Base-by-base conservation (phyloP, 2,329 filamentous ascomycete genomes). In the Botrytis squamosa region DNA sequence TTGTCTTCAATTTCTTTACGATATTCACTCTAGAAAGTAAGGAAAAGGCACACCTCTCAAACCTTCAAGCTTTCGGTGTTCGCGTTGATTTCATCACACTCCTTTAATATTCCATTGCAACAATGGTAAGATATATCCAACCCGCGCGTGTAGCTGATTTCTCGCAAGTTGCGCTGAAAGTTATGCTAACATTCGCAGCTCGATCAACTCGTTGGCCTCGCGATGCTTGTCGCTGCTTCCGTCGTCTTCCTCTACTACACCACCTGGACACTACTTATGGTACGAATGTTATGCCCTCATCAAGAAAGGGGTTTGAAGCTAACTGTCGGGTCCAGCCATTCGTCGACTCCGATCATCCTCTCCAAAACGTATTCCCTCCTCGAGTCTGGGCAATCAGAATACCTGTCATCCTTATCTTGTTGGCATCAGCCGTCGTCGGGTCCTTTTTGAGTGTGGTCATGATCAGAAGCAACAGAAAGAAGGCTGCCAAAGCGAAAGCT, bases 321-420 rank as follows among this genome's bases (percentile, higher is more conserved):
- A 67, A 66, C 42, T 69, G 64, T 59, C 64, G 25, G 25, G n/a
- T 40, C 18, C 44, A 99, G 96, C 96, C 96, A 82, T 99, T 99
- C 84, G 96, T 99, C 84, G 96, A 99, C 84, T 89, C 92, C 74
- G 93, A 94, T 82, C 96, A 99, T 84, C 91, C 94, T 73, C 91
- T 98, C 74, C 96, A 99, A 83, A 92, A 92, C 83, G 88, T 98
- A 86, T 99, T 99, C 86, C 96, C 94, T 76, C 95, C 95, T 65
- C 95, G 96, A 83, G 95, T 97, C 82, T 99, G 96, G 96, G 96
- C 96, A 75, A 97, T 99, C 82, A 95, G 96, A 83, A 96, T 99
- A 81, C 96, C 96, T 79, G 95, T 99, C 80, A 97, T 99, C 82
- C 91, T 99, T 78, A 92, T 98, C 76, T 90, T 99, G 65, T 88